These are phyloP conservation scores for Gracilaria caudata DNA, from an alignment of 23 red algal genomes.

Conservation along the genomic window DNA sequence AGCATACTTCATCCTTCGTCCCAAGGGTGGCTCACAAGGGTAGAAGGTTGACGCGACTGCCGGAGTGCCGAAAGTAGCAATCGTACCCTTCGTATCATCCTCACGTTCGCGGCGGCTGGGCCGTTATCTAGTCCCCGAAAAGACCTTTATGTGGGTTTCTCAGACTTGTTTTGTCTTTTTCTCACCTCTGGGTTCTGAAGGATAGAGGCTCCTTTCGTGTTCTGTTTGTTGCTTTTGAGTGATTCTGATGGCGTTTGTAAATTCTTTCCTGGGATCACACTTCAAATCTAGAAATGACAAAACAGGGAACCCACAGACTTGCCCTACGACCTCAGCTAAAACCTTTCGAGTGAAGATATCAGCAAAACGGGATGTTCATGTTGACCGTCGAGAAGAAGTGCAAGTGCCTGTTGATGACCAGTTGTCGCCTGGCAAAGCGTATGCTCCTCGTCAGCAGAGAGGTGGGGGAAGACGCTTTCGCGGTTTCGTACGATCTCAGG, in stretches of 20 bases:
- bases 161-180: too few relatives aligned
- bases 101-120: too few relatives aligned
- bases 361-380: neutral
- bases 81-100: too few relatives aligned
- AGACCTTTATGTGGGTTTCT: too few relatives aligned
- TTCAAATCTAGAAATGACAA: neutral
- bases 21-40: too few relatives aligned
- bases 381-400: neutral
- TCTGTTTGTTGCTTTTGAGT: neutral
- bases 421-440: constrained; percentile 26
- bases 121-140: too few relatives aligned
- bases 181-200: too few relatives aligned
- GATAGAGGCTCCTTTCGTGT: neutral
- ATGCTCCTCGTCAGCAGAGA: constrained; percentile 40
- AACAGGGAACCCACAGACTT: neutral
- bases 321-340: neutral
- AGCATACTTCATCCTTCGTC: too few relatives aligned
- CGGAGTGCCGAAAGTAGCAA: too few relatives aligned
- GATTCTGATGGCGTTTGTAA: neutral
- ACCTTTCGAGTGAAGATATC: neutral
- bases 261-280: neutral
- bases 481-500: constrained; percentile 55
- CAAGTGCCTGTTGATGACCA: neutral
- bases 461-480: constrained; percentile 50
- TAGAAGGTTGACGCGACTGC: too few relatives aligned